A percentile compares a stretch with the other conserved stretches of the same genome.
These are phyloP conservation scores for Nakataea oryzae DNA, from an alignment of 2,329 filamentous ascomycete genomes.

Conservation along the genomic window DNA sequence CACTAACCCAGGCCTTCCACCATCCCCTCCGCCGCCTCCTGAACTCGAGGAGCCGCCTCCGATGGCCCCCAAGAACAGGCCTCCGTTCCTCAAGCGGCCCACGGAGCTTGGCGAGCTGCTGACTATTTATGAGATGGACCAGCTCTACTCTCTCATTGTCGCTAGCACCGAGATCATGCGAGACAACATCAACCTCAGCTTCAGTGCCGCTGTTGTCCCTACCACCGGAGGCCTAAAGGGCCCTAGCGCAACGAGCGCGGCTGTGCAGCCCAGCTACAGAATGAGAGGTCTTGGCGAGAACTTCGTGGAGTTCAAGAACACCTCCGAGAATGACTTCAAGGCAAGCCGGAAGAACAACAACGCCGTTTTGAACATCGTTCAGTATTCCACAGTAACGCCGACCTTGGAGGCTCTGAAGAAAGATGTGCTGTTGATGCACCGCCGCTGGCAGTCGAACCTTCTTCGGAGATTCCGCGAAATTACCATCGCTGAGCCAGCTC, in stretches of 20 bases:
- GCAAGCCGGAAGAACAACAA: constrained; percentile 7
- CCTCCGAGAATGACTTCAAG: neutral
- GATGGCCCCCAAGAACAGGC: constrained; percentile 1
- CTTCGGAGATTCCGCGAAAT: constrained; percentile 17
- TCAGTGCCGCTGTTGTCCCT: constrained; percentile 29
- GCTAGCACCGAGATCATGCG: constrained; percentile 46
- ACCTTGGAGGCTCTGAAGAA: constrained; percentile 51
- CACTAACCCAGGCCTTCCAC: neutral
- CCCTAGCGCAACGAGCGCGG: constrained; percentile 16
- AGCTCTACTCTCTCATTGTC: constrained; percentile 39
- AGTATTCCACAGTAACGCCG: constrained; percentile 45
- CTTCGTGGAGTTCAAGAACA: constrained; percentile 1
- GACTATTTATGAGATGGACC: constrained; percentile 34
- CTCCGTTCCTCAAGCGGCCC: constrained; percentile 24
- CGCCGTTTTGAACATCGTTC: constrained; percentile 31
- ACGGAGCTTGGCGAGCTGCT: constrained; percentile 41
- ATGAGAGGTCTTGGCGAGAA: neutral
- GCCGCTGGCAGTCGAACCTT: constrained; percentile 55
- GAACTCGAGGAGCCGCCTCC: neutral
- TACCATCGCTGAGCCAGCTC: constrained; percentile 57
- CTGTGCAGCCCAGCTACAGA: constrained; percentile 20
- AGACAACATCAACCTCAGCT: constrained; percentile 38
- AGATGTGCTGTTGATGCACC: constrained; percentile 60
- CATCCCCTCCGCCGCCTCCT: neutral
- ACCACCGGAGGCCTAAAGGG: constrained; percentile 15